These are phyloP conservation scores for Clarkia xantiana DNA, from an alignment of 345 rosid genomes.

Conservation along the genomic window DNA sequence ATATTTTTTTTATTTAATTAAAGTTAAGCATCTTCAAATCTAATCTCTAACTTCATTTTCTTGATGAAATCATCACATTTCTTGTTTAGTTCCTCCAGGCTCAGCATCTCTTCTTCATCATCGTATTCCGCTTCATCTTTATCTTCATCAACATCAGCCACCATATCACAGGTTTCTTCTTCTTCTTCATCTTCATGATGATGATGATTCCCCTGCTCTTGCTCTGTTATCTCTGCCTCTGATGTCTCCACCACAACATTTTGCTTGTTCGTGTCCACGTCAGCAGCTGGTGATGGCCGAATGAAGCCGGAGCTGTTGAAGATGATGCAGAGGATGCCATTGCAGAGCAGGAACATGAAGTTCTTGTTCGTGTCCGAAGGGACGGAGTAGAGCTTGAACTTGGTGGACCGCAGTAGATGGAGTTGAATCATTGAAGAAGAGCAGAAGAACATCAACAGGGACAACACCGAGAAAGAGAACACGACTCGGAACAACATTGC, in stretches of 20 bases:
- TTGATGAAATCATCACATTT: slow-evolving; percentile 62
- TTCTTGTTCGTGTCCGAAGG: slow-evolving; percentile 28
- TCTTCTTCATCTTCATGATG: slow-evolving; percentile 5
- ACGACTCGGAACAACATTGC: slow-evolving; percentile 13
- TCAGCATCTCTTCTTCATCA: slow-evolving; percentile 13
- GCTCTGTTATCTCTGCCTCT: not conserved
- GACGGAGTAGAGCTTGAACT: slow-evolving; percentile 6
- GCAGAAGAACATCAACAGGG: slow-evolving; percentile 20
- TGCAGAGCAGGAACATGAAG: slow-evolving; percentile 55
- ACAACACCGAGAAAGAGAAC: slow-evolving; percentile 23
- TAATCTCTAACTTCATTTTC: slow-evolving; percentile 33
- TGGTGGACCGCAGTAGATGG: not conserved
- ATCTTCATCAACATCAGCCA: not conserved
- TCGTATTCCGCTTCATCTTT: slow-evolving; percentile 4
- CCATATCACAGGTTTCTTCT: not conserved
- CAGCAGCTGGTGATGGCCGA: not conserved
- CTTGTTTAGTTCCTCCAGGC: slow-evolving; percentile 49
- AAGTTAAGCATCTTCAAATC: not conserved
- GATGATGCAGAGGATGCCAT: slow-evolving; percentile 47
- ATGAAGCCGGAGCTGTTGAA: slow-evolving; percentile 27
- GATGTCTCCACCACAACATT: not conserved
- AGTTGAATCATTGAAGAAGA: slow-evolving; percentile 7
- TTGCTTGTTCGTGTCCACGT: not conserved
- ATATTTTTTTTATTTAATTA: not conserved
- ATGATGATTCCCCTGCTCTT: slow-evolving; percentile 1